Percentiles rank a stretch among this genome's conserved stretches.
Conservation (phyloP, 1,139 yeast species). For the Taphrina communis region DNA sequence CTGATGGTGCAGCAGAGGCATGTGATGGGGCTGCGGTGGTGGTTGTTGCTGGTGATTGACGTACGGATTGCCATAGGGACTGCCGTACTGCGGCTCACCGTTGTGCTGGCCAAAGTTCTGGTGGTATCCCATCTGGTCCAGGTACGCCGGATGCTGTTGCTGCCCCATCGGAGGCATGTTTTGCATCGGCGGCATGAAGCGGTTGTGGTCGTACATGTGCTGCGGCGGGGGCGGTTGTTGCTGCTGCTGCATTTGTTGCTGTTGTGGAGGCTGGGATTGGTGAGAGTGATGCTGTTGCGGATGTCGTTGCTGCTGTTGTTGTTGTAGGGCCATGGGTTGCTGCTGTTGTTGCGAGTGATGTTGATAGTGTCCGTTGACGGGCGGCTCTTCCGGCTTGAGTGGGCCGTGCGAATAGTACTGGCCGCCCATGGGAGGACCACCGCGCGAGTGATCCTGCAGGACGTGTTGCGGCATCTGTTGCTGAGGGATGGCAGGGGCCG, state of each 20-base stretch:
- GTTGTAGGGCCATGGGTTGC: slow-evolving; percentile 9
- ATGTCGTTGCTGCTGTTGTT: slow-evolving; percentile 4
- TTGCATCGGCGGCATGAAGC: slow-evolving; percentile 6
- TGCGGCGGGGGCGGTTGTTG: slow-evolving; percentile 25
- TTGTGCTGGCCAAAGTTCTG: slow-evolving; percentile 11
- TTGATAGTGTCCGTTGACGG: slow-evolving; percentile 9
- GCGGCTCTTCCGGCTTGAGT: slow-evolving; percentile 22
- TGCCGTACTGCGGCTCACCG: slow-evolving; percentile 9
- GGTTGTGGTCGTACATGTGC: slow-evolving; percentile 21
- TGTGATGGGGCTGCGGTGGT: slow-evolving; percentile 5
- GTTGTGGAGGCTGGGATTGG: slow-evolving; percentile 1
- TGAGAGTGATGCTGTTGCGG: slow-evolving; percentile 8
- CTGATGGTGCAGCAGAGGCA: slow-evolving; percentile 20
- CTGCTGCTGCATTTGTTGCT: not conserved
- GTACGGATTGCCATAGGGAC: slow-evolving; percentile 21
- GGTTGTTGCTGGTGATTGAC: slow-evolving; percentile 18
- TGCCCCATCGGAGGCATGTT: not conserved
- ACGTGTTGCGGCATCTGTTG: slow-evolving; percentile 11
- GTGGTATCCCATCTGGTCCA: slow-evolving; percentile 22
- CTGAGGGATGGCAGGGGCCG: no score
- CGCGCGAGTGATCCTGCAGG: slow-evolving; percentile 9
- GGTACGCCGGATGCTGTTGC: slow-evolving; percentile 18
- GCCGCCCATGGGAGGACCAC: not conserved
- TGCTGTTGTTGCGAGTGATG: slow-evolving; percentile 30
- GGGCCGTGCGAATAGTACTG: slow-evolving; percentile 13